These are phyloP conservation scores for Helicostylum pulchrum DNA, from an alignment of 192 early-diverging fungal genomes.

Conservation along the genomic window DNA sequence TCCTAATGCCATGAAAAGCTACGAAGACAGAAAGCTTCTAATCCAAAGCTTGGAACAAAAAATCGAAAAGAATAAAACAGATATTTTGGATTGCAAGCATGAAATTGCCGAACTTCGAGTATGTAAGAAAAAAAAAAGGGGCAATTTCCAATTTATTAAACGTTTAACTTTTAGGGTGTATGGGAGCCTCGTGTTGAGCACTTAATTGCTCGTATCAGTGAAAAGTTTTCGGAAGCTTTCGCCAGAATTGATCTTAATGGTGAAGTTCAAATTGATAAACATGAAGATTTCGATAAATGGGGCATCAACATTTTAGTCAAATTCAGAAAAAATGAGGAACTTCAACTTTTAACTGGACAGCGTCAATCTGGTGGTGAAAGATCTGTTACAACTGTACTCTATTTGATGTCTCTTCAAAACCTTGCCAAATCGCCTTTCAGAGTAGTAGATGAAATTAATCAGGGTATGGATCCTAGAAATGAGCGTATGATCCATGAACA, in stretches of 20 bases:
- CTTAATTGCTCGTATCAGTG: constrained; percentile 63
- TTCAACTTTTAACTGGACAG: constrained; percentile 81
- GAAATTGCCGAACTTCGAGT: constrained; percentile 1
- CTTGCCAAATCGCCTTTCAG: constrained; percentile 91
- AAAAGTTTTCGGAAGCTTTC: constrained; percentile 24
- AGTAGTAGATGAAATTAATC: constrained; percentile 99
- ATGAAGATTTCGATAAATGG: constrained; percentile 89
- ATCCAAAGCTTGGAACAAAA: not conserved
- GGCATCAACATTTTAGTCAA: constrained; percentile 93
- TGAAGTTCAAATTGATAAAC: constrained; percentile 61
- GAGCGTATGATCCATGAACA: constrained; percentile 93
- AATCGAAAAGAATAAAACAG: not conserved
- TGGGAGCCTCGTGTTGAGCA: constrained; percentile 69
- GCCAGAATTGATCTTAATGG: constrained; percentile 69
- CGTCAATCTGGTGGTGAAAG: constrained; percentile 98
- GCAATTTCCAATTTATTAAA: not conserved
- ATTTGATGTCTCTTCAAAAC: constrained; percentile 90
- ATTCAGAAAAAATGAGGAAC: constrained; percentile 81
- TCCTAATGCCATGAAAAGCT: constrained; percentile 62
- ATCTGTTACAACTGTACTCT: constrained; percentile 93
- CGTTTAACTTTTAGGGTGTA: constrained; percentile 31
- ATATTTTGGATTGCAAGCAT: not conserved
- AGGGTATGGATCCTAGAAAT: constrained; percentile 98
- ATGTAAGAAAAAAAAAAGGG: not conserved
- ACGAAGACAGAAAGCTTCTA: constrained; percentile 51